phyloP scores from a whole-genome alignment of 2,329 filamentous ascomycete genomes.

The Cladophialophora immunda region DNA sequence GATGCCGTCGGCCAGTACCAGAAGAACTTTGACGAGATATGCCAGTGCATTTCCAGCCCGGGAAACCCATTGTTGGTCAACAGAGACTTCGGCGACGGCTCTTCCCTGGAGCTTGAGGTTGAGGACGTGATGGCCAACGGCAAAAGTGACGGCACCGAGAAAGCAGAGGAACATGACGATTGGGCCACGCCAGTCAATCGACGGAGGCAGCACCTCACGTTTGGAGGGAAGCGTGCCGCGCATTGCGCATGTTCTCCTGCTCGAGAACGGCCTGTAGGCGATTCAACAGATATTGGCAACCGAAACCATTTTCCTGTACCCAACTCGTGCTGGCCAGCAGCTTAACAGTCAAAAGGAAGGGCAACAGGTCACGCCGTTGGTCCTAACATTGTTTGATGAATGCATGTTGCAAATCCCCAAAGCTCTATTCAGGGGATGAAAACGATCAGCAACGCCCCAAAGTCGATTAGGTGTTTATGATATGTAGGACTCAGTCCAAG shows the following conservation, averaged over 20 bases:
- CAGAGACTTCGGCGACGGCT: conserved; percentile 28
- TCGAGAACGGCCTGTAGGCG: too few relatives aligned
- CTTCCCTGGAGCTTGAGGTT: conserved; percentile 19
- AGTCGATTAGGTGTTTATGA: too few relatives aligned
- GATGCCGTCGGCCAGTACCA: conserved; percentile 9
- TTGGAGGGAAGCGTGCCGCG: background rate
- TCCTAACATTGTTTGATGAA: too few relatives aligned
- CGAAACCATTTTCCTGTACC: too few relatives aligned
- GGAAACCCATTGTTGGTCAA: conserved; percentile 20
- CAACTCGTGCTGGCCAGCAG: background rate
- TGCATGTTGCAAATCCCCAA: too few relatives aligned
- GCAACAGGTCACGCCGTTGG: background rate
- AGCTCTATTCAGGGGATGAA: too few relatives aligned
- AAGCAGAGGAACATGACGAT: conserved; percentile 19
- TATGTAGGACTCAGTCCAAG: too few relatives aligned
- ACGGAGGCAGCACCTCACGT: background rate
- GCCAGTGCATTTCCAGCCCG: conserved; percentile 20
- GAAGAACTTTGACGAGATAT: conserved; percentile 17
- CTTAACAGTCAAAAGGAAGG: background rate
- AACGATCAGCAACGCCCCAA: too few relatives aligned
- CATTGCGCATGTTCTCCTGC: background rate
- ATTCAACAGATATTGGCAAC: background rate
- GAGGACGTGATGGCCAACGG: conserved; percentile 14
- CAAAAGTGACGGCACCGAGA: conserved; percentile 46
- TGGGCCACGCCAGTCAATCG: conserved; percentile 11